Conservation (phyloP, 2,329 filamentous ascomycete genomes). For the Leptographium flavum region DNA sequence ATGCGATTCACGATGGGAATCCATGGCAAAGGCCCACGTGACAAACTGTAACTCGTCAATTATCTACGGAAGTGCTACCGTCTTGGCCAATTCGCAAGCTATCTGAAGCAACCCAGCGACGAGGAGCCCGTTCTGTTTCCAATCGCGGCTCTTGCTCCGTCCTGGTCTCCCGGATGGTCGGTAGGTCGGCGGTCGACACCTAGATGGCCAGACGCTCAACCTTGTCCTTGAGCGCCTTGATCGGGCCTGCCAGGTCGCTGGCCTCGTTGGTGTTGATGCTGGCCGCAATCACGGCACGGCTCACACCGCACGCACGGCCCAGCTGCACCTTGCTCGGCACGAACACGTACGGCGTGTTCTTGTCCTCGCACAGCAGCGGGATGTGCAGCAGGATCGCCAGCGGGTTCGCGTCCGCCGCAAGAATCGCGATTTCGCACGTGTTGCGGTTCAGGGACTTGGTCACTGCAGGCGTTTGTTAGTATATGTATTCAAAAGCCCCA, state of each 20-base stretch:
- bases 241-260: conserved; percentile 75
- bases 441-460: conserved; percentile 88
- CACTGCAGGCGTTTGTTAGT: conserved; percentile 18
- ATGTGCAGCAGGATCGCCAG: conserved; percentile 81
- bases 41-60: no score
- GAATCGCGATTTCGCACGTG: conserved; percentile 76
- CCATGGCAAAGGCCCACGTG: no score
- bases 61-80: no score
- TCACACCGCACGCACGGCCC: conserved; percentile 80
- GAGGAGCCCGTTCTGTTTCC: no score
- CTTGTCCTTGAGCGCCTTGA: conserved; percentile 82
- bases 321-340: conserved; percentile 13
- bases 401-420: conserved; percentile 77
- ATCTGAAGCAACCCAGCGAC: no score
- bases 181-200: no score
- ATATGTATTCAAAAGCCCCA: no score
- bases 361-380: conserved; percentile 76
- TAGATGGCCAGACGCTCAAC: conserved; percentile 92
- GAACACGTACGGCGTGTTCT: conserved; percentile 31
- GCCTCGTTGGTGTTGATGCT: conserved; percentile 88
- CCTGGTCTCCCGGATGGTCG: no score
- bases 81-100: no score
- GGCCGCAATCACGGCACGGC: conserved; percentile 71
- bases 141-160: no score
- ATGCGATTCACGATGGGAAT: no score